Percentiles rank a stretch among this genome's conserved stretches.
Evolutionary conservation across 2,329 filamentous ascomycete species (phyloP).

Genomic region (Stachybotrys chartarum): DNA sequence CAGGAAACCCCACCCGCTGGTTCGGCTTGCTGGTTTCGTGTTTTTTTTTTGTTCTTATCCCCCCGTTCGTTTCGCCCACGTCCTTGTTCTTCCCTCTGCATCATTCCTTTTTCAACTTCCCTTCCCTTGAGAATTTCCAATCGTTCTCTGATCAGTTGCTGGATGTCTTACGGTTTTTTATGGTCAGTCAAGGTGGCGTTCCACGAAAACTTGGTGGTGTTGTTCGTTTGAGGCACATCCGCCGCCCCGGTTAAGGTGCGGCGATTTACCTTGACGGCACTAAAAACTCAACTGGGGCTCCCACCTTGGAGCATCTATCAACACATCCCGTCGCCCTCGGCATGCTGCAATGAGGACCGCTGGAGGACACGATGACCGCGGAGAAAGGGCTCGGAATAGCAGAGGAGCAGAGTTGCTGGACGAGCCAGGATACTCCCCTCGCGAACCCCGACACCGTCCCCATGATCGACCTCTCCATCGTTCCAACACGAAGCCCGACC

Average conservation of each 20-base stretch:
- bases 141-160: too few species aligned
- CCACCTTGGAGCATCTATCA: constrained; percentile 20
- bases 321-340: constrained; percentile 26
- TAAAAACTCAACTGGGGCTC: constrained; percentile 30
- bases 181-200: background rate
- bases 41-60: too few species aligned
- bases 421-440: constrained; percentile 22
- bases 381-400: constrained; percentile 27
- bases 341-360: constrained; percentile 35
- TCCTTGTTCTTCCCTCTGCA: too few species aligned
- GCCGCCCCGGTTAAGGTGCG: constrained; percentile 30
- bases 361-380: constrained; percentile 26
- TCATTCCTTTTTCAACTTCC: too few species aligned
- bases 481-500: constrained; percentile 22
- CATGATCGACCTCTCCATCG: constrained; percentile 22
- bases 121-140: too few species aligned
- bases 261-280: constrained; percentile 27
- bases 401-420: constrained; percentile 24
- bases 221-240: constrained; percentile 10
- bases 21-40: too few species aligned
- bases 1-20: too few species aligned
- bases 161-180: background rate
- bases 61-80: too few species aligned
- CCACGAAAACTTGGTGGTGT: background rate
- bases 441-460: constrained; percentile 20